A percentile compares a stretch with the other conserved stretches of the same genome.
phyloP scores from a whole-genome alignment of 305 asterid genomes.

The Fraxinus xanthoxyloides region DNA sequence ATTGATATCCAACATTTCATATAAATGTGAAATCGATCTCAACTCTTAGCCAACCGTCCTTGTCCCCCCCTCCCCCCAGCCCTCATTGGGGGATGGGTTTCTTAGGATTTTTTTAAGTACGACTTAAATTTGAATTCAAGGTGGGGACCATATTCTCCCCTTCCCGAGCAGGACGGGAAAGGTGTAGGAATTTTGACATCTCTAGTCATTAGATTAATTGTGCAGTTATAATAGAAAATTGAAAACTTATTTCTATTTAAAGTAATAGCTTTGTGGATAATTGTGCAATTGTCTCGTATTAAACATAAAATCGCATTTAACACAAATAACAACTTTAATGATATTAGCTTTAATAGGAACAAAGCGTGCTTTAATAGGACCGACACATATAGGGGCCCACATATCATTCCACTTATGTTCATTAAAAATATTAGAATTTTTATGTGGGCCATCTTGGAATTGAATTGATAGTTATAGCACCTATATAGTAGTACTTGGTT shows the following conservation, averaged over 20 bases:
- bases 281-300: not conserved
- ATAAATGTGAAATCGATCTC: not conserved
- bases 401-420: not conserved
- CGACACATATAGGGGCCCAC: not conserved
- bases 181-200: not conserved
- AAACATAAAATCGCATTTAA: too few species aligned
- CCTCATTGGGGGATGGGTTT: too few species aligned
- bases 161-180: not conserved
- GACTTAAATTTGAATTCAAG: not conserved
- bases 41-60: not conserved
- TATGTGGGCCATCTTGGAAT: not conserved
- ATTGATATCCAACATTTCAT: too few species aligned
- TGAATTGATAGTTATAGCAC: not conserved
- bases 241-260: not conserved
- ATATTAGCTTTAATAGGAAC: not conserved
- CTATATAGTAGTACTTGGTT: not conserved
- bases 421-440: too few species aligned
- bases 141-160: not conserved
- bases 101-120: not conserved
- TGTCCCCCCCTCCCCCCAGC: too few species aligned
- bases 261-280: not conserved
- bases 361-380: not conserved
- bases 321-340: not conserved
- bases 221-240: too few species aligned
- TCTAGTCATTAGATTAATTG: not conserved